These are phyloP conservation scores for Hortaea werneckii DNA, from an alignment of 2,329 filamentous ascomycete species.

Conservation along the genomic window DNA sequence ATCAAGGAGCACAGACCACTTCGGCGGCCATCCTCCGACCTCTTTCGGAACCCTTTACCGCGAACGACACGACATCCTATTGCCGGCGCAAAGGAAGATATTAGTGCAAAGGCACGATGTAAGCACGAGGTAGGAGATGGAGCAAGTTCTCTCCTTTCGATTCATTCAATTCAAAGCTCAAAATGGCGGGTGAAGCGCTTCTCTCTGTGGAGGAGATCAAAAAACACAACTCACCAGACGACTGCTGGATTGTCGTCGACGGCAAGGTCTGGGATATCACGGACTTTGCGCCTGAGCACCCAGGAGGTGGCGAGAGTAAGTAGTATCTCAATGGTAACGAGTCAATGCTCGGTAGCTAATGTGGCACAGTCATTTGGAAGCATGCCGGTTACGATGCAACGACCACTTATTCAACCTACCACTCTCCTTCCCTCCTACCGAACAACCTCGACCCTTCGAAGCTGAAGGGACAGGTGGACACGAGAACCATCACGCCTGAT, in stretches of 20 bases:
- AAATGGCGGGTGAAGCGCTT: constrained; percentile 9
- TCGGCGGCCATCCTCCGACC: no score
- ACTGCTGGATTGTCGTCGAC: constrained; percentile 58
- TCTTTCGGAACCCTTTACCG: no score
- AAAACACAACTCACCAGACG: constrained; percentile 20
- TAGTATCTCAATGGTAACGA: neutral
- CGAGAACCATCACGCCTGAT: constrained; percentile 15
- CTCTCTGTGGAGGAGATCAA: constrained; percentile 19
- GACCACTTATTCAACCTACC: constrained; percentile 42
- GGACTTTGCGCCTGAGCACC: constrained; percentile 53
- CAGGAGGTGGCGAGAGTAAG: constrained; percentile 45
- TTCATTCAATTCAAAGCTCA: no score
- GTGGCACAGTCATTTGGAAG: constrained; percentile 35
- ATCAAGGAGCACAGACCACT: no score
- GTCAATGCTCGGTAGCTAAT: neutral
- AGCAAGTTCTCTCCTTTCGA: no score
- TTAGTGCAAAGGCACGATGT: no score
- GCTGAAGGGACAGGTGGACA: constrained; percentile 27
- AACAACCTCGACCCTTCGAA: constrained; percentile 34
- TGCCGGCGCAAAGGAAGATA: no score
- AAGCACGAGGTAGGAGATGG: no score
- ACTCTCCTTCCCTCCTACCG: constrained; percentile 35
- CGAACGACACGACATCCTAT: no score
- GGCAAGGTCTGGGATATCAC: constrained; percentile 58
- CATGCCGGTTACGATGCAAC: constrained; percentile 47